Percentiles rank a stretch among this genome's conserved stretches.
Conservation (phyloP, 2,329 filamentous ascomycete species). For the Aaosphaeria arxii region DNA sequence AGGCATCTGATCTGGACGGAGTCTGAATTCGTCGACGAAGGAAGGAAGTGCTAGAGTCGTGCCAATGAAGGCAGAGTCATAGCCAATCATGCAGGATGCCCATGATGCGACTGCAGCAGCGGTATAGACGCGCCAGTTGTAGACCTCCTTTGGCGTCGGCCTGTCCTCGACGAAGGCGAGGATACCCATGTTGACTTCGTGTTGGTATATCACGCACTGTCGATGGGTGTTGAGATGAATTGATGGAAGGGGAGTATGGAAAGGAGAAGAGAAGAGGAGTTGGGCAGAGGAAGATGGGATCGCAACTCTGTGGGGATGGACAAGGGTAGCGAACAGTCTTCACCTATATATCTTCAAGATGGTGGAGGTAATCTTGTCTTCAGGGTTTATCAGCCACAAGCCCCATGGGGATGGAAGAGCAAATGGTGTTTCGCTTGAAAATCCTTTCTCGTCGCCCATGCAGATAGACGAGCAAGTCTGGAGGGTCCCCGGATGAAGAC, state of each 20-base stretch:
- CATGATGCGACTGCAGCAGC: slow-evolving; percentile 55
- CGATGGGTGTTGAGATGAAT: not conserved
- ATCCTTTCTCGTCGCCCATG: not conserved
- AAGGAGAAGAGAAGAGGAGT: slow-evolving; percentile 1
- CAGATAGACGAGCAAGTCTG: no score
- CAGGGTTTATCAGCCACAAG: slow-evolving; percentile 20
- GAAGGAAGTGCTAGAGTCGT: slow-evolving; percentile 69
- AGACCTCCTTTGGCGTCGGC: slow-evolving; percentile 56
- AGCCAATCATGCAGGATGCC: slow-evolving; percentile 58
- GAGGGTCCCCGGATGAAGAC: no score
- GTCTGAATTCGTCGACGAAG: slow-evolving; percentile 67
- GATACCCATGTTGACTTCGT: slow-evolving; percentile 26
- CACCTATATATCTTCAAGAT: slow-evolving; percentile 8
- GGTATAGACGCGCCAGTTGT: slow-evolving; percentile 59
- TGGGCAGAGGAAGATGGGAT: slow-evolving; percentile 6
- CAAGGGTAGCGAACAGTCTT: slow-evolving; percentile 2
- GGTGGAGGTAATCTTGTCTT: slow-evolving; percentile 2
- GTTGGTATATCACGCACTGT: not conserved
- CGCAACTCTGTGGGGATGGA: slow-evolving; percentile 3
- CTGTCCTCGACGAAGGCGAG: slow-evolving; percentile 38
- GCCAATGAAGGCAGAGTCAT: slow-evolving; percentile 73
- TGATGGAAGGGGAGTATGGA: slow-evolving; percentile 1
- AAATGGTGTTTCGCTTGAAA: not conserved
- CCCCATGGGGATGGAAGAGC: slow-evolving; percentile 12
- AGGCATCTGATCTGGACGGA: slow-evolving; percentile 47